Conservation (phyloP, 257 asterid species). For the Schizonepeta tenuifolia region DNA sequence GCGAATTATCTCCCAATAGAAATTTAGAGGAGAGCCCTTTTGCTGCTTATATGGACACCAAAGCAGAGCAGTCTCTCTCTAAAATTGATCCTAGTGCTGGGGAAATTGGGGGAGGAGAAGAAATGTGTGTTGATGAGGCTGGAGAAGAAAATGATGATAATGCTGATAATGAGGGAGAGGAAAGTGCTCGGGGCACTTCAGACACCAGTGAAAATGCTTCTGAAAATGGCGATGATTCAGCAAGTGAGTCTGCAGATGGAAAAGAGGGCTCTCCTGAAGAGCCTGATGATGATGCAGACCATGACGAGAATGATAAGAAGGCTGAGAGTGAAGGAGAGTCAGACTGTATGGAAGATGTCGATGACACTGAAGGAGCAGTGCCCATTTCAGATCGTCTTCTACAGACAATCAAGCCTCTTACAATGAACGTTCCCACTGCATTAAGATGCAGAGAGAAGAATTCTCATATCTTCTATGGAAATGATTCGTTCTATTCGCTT, state of each 20-base stretch:
- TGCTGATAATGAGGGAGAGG: constrained; percentile 59
- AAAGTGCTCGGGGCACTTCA: constrained; percentile 65
- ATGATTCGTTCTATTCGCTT: constrained; percentile 79
- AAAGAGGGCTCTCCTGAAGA: constrained; percentile 73
- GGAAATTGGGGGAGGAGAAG: constrained; percentile 42
- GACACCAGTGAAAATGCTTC: constrained; percentile 74
- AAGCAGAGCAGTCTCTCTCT: constrained; percentile 40
- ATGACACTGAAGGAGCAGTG: constrained; percentile 54
- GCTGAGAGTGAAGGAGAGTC: constrained; percentile 86
- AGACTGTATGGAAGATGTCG: constrained; percentile 54
- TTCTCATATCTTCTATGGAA: constrained; percentile 72
- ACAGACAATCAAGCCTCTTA: constrained; percentile 68
- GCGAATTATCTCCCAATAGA: constrained; percentile 71
- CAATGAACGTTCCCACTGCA: constrained; percentile 43
- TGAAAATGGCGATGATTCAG: constrained; percentile 70
- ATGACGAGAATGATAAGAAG: constrained; percentile 59
- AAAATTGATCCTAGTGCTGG: constrained; percentile 40
- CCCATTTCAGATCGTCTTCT: constrained; percentile 51
- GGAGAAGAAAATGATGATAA: constrained; percentile 60
- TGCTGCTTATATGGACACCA: constrained; percentile 41
- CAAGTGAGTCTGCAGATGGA: constrained; percentile 76
- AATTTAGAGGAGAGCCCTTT: constrained; percentile 51
- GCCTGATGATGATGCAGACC: constrained; percentile 64
- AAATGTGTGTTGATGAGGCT: constrained; percentile 35
- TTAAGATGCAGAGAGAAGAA: constrained; percentile 50